Conservation (phyloP, 2,329 filamentous ascomycete species). For the Sclerotinia sclerotiorum region DNA sequence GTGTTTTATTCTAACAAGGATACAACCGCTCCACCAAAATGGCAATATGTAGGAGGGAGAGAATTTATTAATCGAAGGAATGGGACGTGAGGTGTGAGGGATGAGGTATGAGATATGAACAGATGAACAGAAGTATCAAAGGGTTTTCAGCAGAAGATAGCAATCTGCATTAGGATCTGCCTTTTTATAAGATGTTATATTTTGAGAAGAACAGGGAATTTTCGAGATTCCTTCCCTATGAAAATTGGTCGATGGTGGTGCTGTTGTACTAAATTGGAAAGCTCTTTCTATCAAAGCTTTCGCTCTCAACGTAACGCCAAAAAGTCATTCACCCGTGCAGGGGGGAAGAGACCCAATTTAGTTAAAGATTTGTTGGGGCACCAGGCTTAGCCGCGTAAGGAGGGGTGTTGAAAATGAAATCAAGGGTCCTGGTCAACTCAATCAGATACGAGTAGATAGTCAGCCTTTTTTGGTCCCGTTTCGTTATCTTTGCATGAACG, state of each 20-base stretch:
- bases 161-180: conserved; percentile 6
- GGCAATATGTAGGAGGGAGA: conserved; percentile 24
- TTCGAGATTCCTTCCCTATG: background rate
- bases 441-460: background rate
- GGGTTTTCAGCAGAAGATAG: background rate
- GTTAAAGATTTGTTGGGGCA: conserved; percentile 24
- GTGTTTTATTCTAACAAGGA: conserved; percentile 17
- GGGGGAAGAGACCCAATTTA: conserved; percentile 17
- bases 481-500: conserved; percentile 11
- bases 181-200: background rate
- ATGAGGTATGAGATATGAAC: background rate
- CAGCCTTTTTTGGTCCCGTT: background rate
- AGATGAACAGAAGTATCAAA: background rate
- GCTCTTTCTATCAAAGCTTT: conserved; percentile 11
- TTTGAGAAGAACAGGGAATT: background rate
- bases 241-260: background rate
- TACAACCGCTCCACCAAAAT: conserved; percentile 24
- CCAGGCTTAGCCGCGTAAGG: background rate
- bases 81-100: too few relatives aligned
- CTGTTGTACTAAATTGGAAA: background rate
- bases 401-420: conserved; percentile 18
- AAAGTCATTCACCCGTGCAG: conserved; percentile 21
- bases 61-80: background rate
- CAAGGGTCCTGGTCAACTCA: background rate
- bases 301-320: conserved; percentile 23